A percentile compares a stretch with the other conserved stretches of the same genome.
phyloP scores from a whole-genome alignment of 345 rosid genomes.

The Eucalyptus shirleyi region DNA sequence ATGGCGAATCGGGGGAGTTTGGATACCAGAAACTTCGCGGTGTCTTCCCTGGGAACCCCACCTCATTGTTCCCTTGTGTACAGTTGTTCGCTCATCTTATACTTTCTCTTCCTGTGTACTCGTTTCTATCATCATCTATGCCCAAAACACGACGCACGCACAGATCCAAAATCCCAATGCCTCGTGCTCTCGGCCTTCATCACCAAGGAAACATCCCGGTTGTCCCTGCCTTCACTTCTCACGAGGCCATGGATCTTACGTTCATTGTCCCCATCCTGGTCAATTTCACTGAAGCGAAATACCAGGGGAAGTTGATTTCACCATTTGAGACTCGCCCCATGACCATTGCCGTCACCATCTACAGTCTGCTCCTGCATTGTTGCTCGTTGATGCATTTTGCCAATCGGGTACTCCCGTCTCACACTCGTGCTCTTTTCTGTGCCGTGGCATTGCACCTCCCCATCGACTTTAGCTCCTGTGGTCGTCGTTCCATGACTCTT shows the following conservation, averaged over 20 bases:
- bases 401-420: background rate
- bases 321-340: background rate
- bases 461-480: background rate
- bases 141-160: background rate
- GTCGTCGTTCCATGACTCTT: too few species aligned
- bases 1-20: background rate
- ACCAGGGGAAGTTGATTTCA: background rate
- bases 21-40: background rate
- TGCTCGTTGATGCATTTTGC: background rate
- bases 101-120: background rate
- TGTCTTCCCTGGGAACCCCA: background rate
- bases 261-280: background rate
- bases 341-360: background rate
- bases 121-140: background rate
- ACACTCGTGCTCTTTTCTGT: background rate
- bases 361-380: background rate
- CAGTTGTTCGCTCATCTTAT: background rate
- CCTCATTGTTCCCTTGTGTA: background rate
- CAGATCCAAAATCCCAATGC: background rate
- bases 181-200: background rate
- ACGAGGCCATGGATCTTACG: background rate
- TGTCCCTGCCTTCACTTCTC: background rate
- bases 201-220: background rate
- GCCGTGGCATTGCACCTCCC: background rate
- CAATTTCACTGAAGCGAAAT: background rate